phyloP scores from a whole-genome alignment of 495 filamentous ascomycete genomes.

The Podospora fimiseda region DNA sequence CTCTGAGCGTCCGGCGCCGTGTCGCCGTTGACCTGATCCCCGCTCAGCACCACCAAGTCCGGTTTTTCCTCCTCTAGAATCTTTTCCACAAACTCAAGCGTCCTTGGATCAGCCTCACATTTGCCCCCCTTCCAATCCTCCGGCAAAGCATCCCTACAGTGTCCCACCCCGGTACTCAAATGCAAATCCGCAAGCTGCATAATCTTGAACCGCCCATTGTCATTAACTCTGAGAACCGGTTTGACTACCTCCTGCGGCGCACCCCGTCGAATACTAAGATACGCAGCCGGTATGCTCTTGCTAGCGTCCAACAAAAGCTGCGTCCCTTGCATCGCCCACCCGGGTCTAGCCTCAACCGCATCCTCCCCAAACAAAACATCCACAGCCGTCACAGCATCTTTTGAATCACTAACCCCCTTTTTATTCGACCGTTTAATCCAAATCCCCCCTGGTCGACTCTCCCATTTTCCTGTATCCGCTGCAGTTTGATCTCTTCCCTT shows the following conservation, averaged over 20 bases:
- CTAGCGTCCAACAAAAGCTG: constrained; percentile 59
- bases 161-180: constrained; percentile 78
- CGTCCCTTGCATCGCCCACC: constrained; percentile 68
- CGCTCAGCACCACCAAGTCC: constrained; percentile 81
- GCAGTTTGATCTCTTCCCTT: constrained; percentile 45
- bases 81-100: constrained; percentile 77
- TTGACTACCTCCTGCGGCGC: constrained; percentile 50
- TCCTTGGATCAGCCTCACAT: constrained; percentile 88
- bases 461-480: constrained; percentile 62
- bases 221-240: constrained; percentile 66
- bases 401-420: constrained; percentile 70
- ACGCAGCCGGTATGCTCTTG: constrained; percentile 56
- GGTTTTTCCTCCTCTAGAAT: constrained; percentile 87
- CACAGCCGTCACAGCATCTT: constrained; percentile 69
- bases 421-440: constrained; percentile 82
- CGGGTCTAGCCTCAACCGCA: constrained; percentile 77
- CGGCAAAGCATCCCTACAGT: constrained; percentile 78
- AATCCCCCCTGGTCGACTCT: constrained; percentile 68
- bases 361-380: constrained; percentile 93
- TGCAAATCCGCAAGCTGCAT: constrained; percentile 91
- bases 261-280: constrained; percentile 72
- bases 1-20: constrained; percentile 86
- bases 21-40: constrained; percentile 94
- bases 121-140: constrained; percentile 59
- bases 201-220: constrained; percentile 95